Percentiles rank a stretch among this genome's conserved stretches.
phyloP scores from a whole-genome alignment of 2,329 filamentous ascomycete genomes.

The Trichoderma lentiforme region DNA sequence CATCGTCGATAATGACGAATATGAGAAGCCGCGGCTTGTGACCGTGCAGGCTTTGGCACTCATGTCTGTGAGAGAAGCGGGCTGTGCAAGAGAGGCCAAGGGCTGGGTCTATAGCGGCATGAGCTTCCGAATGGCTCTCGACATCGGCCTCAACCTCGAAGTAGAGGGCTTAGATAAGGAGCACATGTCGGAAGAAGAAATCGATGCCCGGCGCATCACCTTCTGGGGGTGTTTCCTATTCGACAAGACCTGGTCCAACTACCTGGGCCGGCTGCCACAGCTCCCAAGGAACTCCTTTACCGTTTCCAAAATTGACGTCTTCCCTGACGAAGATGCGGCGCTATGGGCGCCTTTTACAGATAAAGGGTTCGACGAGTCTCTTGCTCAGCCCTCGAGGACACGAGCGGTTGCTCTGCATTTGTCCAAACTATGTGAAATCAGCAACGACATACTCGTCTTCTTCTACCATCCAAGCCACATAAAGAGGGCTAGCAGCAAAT shows the following conservation, averaged over 20 bases:
- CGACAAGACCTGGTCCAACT: slow-evolving; percentile 99
- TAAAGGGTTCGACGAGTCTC: slow-evolving; percentile 67
- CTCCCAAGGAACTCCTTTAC: slow-evolving; percentile 75
- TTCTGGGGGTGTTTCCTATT: slow-evolving; percentile 99
- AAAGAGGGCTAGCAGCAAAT: slow-evolving; percentile 65
- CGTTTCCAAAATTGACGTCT: slow-evolving; percentile 85
- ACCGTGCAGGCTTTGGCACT: slow-evolving; percentile 91
- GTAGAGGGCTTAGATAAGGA: slow-evolving; percentile 61
- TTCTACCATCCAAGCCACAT: slow-evolving; percentile 83
- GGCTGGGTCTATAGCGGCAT: slow-evolving; percentile 99
- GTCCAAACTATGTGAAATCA: slow-evolving; percentile 84
- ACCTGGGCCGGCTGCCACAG: slow-evolving; percentile 86
- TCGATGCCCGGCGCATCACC: slow-evolving; percentile 85
- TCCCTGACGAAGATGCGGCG: slow-evolving; percentile 81
- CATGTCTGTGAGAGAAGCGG: slow-evolving; percentile 95
- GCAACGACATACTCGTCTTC: slow-evolving; percentile 79
- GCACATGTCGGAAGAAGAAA: slow-evolving; percentile 71
- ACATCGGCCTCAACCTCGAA: slow-evolving; percentile 88
- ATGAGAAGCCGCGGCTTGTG: slow-evolving; percentile 81
- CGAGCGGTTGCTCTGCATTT: slow-evolving; percentile 80
- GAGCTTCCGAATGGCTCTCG: slow-evolving; percentile 96
- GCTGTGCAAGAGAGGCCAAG: slow-evolving; percentile 88
- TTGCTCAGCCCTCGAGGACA: slow-evolving; percentile 77
- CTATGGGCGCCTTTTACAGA: slow-evolving; percentile 89
- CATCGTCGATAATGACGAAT: slow-evolving; percentile 87